These are phyloP conservation scores for Globisporangium camurandrum DNA, from an alignment of 352 stramenopile genomes.

Conservation along the genomic window DNA sequence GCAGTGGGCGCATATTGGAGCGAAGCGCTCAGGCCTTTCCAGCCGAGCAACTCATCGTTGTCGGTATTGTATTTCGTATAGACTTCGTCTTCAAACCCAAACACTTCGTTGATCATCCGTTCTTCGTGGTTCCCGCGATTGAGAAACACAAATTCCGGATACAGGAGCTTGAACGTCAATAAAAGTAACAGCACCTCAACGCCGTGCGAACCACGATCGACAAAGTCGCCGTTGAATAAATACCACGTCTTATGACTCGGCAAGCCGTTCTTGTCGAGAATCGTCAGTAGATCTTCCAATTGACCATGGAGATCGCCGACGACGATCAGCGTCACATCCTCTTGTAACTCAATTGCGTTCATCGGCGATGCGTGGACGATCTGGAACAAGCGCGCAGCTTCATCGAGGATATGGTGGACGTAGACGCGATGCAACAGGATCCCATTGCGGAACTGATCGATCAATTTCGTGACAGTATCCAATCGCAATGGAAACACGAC, in stretches of 20 bases:
- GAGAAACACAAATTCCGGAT: constrained; percentile 86
- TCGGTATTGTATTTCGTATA: constrained; percentile 74
- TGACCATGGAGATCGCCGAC: constrained; percentile 92
- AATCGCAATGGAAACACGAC: constrained; percentile 63
- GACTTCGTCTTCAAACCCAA: constrained; percentile 83
- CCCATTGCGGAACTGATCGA: constrained; percentile 82
- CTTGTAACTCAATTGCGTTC: constrained; percentile 68
- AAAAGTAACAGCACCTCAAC: constrained; percentile 90
- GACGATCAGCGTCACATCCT: constrained; percentile 85
- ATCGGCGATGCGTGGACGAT: constrained; percentile 44
- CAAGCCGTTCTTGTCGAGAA: constrained; percentile 89
- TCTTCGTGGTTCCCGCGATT: constrained; percentile 96
- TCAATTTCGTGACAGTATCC: constrained; percentile 73
- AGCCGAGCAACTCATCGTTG: constrained; percentile 64
- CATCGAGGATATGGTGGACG: constrained; percentile 67
- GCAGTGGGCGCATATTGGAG: constrained; percentile 65
- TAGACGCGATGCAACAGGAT: constrained; percentile 73
- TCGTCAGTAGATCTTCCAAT: constrained; percentile 90
- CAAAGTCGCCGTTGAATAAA: constrained; percentile 96
- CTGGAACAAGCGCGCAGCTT: constrained; percentile 47
- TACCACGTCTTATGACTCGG: constrained; percentile 87
- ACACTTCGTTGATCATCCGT: constrained; percentile 89
- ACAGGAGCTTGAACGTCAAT: constrained; percentile 86
- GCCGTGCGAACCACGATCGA: constrained; percentile 89
- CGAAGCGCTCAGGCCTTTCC: constrained; percentile 48